Conservation (phyloP, 2,329 filamentous ascomycete species). For the Trichoderma sp. region DNA sequence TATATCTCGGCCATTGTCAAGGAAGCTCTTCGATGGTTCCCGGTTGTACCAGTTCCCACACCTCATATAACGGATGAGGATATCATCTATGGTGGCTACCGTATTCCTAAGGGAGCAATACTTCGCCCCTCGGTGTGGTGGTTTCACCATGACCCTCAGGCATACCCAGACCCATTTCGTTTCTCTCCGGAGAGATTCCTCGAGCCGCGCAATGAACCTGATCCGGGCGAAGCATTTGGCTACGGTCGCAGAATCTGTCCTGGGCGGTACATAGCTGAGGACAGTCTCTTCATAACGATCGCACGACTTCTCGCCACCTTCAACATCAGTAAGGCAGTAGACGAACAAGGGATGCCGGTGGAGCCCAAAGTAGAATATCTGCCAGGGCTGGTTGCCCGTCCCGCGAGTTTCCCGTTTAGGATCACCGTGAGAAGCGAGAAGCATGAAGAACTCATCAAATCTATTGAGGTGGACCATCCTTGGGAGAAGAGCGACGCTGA, state of each 20-base stretch:
- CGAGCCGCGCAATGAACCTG: constrained; percentile 20
- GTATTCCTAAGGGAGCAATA: constrained; percentile 9
- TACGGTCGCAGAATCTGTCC: constrained; percentile 21
- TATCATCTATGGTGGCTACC: background rate
- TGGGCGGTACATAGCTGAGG: background rate
- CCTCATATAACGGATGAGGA: background rate
- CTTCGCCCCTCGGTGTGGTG: constrained; percentile 10
- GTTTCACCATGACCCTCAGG: background rate
- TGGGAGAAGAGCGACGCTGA: background rate
- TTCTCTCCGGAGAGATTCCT: constrained; percentile 20
- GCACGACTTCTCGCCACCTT: background rate
- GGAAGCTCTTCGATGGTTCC: constrained; percentile 28
- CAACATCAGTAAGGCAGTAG: background rate
- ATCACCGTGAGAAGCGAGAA: background rate
- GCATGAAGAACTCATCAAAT: background rate
- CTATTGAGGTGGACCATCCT: background rate
- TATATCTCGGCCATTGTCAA: constrained; percentile 32
- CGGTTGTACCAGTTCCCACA: background rate
- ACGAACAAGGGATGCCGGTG: background rate
- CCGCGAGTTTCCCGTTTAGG: background rate
- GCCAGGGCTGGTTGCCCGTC: background rate
- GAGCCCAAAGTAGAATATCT: background rate
- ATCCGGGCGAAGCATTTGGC: constrained; percentile 4
- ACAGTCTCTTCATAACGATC: constrained; percentile 8
- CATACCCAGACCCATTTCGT: background rate